Base-by-base conservation (phyloP, 305 asterid genomes). In the Rubia tinctorum region DNA sequence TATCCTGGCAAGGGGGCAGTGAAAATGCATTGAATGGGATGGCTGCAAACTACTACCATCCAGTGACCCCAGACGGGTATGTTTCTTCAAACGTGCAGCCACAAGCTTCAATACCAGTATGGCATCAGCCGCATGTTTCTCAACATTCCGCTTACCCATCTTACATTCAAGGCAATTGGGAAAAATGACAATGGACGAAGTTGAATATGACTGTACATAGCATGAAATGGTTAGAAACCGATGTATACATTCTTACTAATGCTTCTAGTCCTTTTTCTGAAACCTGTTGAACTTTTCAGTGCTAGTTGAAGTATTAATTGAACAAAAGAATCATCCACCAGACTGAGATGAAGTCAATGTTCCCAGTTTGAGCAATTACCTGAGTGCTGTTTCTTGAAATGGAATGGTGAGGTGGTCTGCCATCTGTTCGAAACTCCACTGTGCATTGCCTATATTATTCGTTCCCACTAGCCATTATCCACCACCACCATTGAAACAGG, bases 41-140 rank as follows among this genome's bases (percentile, higher is more conserved):
- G 45, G 75, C 56, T 55, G 43, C 71, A 67, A 39, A 39, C 51
- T 40, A 39, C 69, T 68, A 47, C 63, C 40, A 56, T 27, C 34
- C 61, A 55, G 58, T 44, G 39, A 73, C 83, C 69, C 47, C 72
- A 15, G 71, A 80, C 69, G 79, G 80, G 18, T 75, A 77, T 34
- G 62, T 55, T 68, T 22, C 85, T 23, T 69, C 85, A 56, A 79
- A 67, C 40, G 17, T 74, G 64, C 89, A 82, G 56, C 76, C 75
- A 42, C 83, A 68, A 27, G 63, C 68, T 25, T 77, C 64, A 22
- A 23, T 69, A 34, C 9, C 64, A 51, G 61, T 56, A 40, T 39
- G 53, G 17, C 40, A 75, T 22, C 73, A 75, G 15, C 13, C 2
- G 2, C 39, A 65, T 65, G 70, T 45, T 68, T 68, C 74, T 4